Base-by-base conservation (phyloP, 2,329 filamentous ascomycete species). In the Phialemoniopsis sp. region DNA sequence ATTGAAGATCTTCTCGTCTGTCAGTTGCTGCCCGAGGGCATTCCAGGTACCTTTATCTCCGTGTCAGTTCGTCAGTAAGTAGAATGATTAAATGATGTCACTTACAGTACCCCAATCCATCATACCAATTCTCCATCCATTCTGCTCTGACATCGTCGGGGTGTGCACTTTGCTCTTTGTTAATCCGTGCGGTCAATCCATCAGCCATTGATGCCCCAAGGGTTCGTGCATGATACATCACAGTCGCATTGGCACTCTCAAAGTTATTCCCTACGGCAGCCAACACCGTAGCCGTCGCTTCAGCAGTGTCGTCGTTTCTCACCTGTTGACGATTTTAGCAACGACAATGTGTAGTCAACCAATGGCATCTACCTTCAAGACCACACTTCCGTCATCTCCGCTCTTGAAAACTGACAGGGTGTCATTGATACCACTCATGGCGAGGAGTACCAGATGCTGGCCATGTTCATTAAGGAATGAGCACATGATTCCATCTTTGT, bases 101-200 rank as follows among this genome's bases (percentile, higher is more conserved):
- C 72, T 58, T 52, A 78, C 93, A 98, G 57, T 93, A 98, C 1
- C 89, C 87, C 29, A 98, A 68, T 0, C 89, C 89, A 58, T 97
- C 93, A 55, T 90, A 90, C 89, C 90, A 96, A 43, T 87, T 80
- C 46, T 93, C 81, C 36, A 87, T 66, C 89, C 89, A 95, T 55
- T 80, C 62, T 6, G 72, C 64, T 39, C 72, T 70, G 28, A 82
- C 62, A 5, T 72, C 72, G 18, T 69, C 63, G 13, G 62, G 60
- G 8, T 76, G 50, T 6, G 21, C 21, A 26, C 21, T 26, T 26
- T 6, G 21, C 21, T 26, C 21, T 26, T 26, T 26, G 21, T 10
- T 26, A 10, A 26, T 26, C 10, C 21, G 6, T 26, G 21, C 21
- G 21, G 21, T 26, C 21, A 26, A 10, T 6, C 21, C 10, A 26